phyloP scores from a whole-genome alignment of 371 early-diverging fungal species.

The Apophysomyces elegans region DNA sequence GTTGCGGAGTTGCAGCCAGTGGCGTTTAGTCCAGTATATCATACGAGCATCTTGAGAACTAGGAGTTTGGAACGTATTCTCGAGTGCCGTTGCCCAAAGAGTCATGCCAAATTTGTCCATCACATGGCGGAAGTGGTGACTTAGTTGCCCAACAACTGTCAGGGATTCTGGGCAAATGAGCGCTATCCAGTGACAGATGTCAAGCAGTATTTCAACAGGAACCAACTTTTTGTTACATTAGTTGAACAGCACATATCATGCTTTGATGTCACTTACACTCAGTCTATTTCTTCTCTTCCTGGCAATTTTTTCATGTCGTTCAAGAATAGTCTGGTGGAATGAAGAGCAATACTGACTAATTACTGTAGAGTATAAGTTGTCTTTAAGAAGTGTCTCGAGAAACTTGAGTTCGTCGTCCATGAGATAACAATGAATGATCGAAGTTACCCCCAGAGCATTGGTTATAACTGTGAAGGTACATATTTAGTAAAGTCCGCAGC shows the following conservation, averaged over 20 bases:
- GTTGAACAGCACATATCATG: neutral
- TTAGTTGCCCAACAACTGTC: neutral
- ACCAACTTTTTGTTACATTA: neutral
- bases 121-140: constrained; percentile 6
- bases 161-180: neutral
- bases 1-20: constrained; percentile 1
- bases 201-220: constrained; percentile 2
- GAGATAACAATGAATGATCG: neutral
- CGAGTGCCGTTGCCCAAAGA: constrained; percentile 10
- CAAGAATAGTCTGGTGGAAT: constrained; percentile 6
- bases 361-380: neutral
- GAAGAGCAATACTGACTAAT: neutral
- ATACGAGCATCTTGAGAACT: neutral
- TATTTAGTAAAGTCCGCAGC: neutral
- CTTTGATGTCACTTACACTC: constrained; percentile 6
- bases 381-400: neutral
- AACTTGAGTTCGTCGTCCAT: neutral
- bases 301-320: neutral
- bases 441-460: neutral
- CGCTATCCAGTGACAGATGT: neutral
- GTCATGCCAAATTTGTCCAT: neutral
- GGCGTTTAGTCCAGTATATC: constrained; percentile 11
- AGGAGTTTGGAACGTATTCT: neutral
- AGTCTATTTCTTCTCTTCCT: neutral
- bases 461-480: constrained; percentile 8